Conservation (phyloP, 1,284 basidiomycete genomes). For the Cerioporus squamosus region DNA sequence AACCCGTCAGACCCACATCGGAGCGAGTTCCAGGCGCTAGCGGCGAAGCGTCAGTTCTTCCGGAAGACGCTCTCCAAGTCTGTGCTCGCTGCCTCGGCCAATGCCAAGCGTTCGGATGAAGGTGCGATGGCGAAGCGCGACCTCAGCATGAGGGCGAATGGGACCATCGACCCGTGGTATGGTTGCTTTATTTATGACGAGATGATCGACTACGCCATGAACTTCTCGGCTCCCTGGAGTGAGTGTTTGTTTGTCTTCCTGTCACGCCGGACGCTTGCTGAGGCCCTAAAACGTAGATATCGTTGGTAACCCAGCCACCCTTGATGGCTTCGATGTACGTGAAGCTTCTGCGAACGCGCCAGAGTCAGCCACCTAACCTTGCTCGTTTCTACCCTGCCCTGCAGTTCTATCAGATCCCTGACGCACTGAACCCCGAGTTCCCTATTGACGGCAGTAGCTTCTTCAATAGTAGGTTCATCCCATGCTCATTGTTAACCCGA, state of each 20-base stretch:
- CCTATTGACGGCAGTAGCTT: conserved; percentile 44
- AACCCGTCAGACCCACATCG: conserved; percentile 7
- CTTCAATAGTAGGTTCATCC: conserved; percentile 54
- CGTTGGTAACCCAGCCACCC: conserved; percentile 4
- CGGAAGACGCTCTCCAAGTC: conserved; percentile 2
- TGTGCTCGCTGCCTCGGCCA: conserved; percentile 1
- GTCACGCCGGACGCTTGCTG: background rate
- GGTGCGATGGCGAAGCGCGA: conserved; percentile 27
- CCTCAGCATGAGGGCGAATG: conserved; percentile 30
- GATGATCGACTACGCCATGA: conserved; percentile 41
- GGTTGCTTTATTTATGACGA: conserved; percentile 40
- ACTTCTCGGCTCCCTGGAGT: conserved; percentile 68
- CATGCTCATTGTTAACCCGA: background rate
- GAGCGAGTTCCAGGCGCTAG: background rate
- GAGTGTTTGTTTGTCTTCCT: conserved; percentile 26
- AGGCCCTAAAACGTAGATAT: conserved; percentile 2
- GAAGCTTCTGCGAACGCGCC: background rate
- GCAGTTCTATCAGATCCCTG: conserved; percentile 38
- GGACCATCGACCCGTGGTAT: conserved; percentile 40
- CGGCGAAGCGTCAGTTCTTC: conserved; percentile 9
- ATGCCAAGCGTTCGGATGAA: conserved; percentile 2
- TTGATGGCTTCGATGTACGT: conserved; percentile 31
- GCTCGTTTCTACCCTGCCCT: background rate
- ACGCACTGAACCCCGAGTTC: conserved; percentile 39
- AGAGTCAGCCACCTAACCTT: background rate